These are phyloP conservation scores for Acer saccharum DNA, from an alignment of 345 rosid genomes.

Conservation along the genomic window DNA sequence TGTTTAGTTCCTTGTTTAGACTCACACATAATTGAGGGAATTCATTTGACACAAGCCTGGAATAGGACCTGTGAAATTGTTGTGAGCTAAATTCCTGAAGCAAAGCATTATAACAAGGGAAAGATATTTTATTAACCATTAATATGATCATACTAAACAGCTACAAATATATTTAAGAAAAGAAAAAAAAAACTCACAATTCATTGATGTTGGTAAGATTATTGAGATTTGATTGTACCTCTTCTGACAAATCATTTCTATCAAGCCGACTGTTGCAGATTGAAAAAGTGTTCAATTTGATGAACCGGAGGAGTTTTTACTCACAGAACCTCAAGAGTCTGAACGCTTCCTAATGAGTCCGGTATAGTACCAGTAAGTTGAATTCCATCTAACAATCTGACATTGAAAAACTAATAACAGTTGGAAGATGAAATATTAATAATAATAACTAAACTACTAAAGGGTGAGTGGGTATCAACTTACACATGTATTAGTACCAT, in stretches of 20 bases:
- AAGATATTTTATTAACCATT: no score
- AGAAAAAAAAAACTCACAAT: no score
- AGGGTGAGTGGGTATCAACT: constrained; percentile 30
- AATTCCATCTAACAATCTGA: constrained; percentile 82
- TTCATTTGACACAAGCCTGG: no score
- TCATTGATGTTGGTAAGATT: constrained; percentile 54
- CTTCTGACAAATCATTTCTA: constrained; percentile 69
- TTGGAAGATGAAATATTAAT: not conserved
- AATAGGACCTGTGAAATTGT: no score
- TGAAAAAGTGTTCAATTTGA: constrained; percentile 13
- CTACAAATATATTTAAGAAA: no score
- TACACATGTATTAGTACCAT: constrained; percentile 92
- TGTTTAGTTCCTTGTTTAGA: no score
- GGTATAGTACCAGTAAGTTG: constrained; percentile 73
- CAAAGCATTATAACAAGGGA: no score
- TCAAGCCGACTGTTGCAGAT: constrained; percentile 84
- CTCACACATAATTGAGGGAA: no score
- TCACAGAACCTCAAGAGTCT: constrained; percentile 97
- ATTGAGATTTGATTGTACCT: constrained; percentile 65
- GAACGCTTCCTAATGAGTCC: constrained; percentile 60
- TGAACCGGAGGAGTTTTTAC: constrained; percentile 34
- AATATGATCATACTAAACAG: no score
- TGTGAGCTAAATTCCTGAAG: no score
- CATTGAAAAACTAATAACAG: constrained; percentile 14
- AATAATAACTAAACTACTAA: not conserved